These are phyloP conservation scores for Saccharum hybrid DNA, from an alignment of 202 grass and related monocot genomes.

Conservation along the genomic window DNA sequence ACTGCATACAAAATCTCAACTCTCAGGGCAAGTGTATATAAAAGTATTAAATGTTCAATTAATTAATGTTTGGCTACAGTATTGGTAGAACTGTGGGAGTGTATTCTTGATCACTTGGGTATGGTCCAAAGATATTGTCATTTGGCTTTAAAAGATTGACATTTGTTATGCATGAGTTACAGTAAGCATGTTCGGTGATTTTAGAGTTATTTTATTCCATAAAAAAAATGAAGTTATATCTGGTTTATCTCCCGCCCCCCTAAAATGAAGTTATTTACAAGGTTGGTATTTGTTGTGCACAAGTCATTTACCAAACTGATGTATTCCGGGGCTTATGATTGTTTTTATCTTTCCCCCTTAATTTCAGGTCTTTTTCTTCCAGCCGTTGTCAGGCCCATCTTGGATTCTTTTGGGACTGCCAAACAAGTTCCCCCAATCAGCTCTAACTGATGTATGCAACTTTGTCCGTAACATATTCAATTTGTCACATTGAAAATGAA, in stretches of 20 bases:
- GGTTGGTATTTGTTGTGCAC: neutral
- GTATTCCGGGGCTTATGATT: slow-evolving; percentile 13
- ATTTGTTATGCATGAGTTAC: neutral
- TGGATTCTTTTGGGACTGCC: slow-evolving; percentile 74
- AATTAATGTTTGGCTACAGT: neutral
- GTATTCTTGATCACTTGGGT: neutral
- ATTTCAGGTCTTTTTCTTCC: slow-evolving; percentile 79
- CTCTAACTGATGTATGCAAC: slow-evolving; percentile 66
- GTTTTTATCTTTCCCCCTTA: neutral
- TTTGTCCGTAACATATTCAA: slow-evolving; percentile 1
- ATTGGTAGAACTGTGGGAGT: neutral
- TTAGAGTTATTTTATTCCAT: neutral
- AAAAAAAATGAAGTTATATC: neutral
- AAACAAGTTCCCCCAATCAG: slow-evolving; percentile 60
- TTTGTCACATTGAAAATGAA: slow-evolving; percentile 23
- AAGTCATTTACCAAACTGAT: slow-evolving; percentile 6
- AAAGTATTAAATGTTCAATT: neutral
- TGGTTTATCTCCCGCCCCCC: neutral
- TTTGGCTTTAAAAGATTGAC: neutral
- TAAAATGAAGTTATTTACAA: neutral
- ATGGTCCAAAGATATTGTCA: neutral
- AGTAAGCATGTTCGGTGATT: neutral
- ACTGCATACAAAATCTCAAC: too few species aligned
- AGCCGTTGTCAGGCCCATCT: slow-evolving; percentile 70
- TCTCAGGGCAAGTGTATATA: neutral